Evolutionary conservation across 2,329 filamentous ascomycete species (phyloP).

Genomic region (Colletotrichum tropicicola): DNA sequence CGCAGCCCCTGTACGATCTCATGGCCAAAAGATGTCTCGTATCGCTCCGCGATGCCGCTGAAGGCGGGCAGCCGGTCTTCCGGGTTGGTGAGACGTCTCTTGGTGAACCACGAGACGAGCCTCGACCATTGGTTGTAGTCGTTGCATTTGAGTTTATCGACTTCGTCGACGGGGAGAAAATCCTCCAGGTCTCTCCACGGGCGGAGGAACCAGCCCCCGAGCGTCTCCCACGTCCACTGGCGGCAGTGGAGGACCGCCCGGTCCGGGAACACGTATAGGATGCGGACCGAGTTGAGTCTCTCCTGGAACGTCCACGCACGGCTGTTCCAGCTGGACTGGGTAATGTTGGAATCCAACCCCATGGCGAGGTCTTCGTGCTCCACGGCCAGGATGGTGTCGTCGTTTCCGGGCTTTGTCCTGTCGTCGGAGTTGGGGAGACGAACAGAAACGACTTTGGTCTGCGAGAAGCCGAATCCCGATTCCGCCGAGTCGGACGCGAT

Average conservation of each 20-base stretch:
- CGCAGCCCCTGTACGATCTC: background rate
- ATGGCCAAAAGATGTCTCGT: background rate
- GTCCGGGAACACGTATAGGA: background rate
- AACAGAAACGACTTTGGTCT: background rate
- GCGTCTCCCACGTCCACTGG: background rate
- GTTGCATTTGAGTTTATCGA: background rate
- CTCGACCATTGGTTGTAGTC: background rate
- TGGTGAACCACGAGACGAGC: background rate
- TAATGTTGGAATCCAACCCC: background rate
- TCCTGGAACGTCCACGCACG: slow-evolving; percentile 3
- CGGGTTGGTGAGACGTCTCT: background rate
- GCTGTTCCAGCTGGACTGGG: background rate
- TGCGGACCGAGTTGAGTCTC: background rate
- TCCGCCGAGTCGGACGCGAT: background rate
- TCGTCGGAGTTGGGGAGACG: background rate
- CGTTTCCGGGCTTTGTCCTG: background rate
- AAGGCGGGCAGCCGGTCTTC: background rate
- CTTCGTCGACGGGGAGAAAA: background rate
- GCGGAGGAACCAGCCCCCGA: background rate
- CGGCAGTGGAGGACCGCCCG: background rate
- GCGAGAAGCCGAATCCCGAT: background rate
- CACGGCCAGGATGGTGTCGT: background rate
- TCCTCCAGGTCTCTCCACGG: background rate
- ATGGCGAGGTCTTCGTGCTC: background rate
- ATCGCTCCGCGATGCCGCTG: background rate